Evolutionary conservation across 2,329 filamentous ascomycete genomes (phyloP).

Genomic region (Claviceps maximensis): DNA sequence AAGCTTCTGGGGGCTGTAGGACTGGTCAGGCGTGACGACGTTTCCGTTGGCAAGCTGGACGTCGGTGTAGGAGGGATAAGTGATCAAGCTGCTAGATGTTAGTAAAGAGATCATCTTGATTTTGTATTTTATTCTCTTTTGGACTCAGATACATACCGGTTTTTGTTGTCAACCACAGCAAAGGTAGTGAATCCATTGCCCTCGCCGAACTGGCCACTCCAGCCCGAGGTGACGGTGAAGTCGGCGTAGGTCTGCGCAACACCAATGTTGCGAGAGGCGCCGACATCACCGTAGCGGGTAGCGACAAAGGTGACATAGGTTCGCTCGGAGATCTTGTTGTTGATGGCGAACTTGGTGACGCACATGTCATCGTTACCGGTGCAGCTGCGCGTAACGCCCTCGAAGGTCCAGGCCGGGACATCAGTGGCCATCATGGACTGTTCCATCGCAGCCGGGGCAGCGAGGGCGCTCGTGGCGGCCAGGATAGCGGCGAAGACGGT

Average conservation of each 20-base stretch:
- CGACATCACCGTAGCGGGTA: conserved; percentile 10
- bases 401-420: conserved; percentile 28
- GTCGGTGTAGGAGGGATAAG: conserved; percentile 42
- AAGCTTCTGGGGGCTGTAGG: conserved; percentile 11
- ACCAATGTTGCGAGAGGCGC: conserved; percentile 23
- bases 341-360: conserved; percentile 30
- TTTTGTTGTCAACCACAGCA: conserved; percentile 30
- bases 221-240: conserved; percentile 39
- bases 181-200: conserved; percentile 37
- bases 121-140: neutral
- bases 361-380: conserved; percentile 24
- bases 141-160: conserved; percentile 8
- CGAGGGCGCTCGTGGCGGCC: conserved; percentile 22
- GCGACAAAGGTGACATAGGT: conserved; percentile 27
- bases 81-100: conserved; percentile 22
- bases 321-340: conserved; percentile 11
- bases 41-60: neutral
- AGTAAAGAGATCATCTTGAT: neutral
- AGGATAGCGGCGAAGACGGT: conserved; percentile 23
- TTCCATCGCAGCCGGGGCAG: conserved; percentile 20
- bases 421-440: conserved; percentile 27
- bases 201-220: conserved; percentile 40
- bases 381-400: conserved; percentile 27
- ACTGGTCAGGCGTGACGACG: conserved; percentile 29
- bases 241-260: conserved; percentile 31